Evolutionary conservation across 768 basidiomycete species (phyloP).

Genomic region (Podaxis sp.): DNA sequence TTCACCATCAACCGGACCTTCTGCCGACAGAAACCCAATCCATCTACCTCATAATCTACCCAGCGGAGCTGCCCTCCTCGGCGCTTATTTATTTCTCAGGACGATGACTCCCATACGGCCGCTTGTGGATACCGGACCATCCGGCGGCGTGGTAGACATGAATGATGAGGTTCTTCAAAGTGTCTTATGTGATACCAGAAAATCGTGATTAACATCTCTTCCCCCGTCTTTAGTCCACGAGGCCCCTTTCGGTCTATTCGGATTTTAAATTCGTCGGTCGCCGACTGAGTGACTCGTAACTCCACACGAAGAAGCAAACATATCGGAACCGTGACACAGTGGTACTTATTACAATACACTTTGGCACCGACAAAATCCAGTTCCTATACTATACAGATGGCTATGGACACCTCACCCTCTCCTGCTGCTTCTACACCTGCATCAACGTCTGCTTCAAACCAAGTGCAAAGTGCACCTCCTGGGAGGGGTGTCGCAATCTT

Average conservation of each 20-base stretch:
- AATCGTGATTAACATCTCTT: neutral
- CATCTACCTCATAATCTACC: too few species aligned
- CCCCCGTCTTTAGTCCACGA: neutral
- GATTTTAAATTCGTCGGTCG: neutral
- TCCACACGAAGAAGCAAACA: neutral
- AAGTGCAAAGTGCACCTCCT: neutral
- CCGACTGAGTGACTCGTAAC: neutral
- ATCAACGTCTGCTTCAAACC: neutral
- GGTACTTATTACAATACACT: too few species aligned
- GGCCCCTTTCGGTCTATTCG: neutral
- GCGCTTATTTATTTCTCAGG: neutral
- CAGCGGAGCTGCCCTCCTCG: too few species aligned
- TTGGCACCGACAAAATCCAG: neutral
- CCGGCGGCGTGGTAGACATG: neutral
- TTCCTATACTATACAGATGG: too few species aligned
- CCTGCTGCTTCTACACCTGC: neutral
- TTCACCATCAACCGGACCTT: neutral
- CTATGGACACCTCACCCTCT: neutral
- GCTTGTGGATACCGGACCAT: neutral
- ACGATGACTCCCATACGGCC: neutral
- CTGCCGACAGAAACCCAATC: too few species aligned
- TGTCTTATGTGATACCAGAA: neutral
- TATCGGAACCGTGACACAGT: neutral
- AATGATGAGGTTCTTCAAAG: neutral
- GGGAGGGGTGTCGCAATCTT: neutral